phyloP scores from a whole-genome alignment of 177 flowering plant genomes.

The Vitis hybrid region DNA sequence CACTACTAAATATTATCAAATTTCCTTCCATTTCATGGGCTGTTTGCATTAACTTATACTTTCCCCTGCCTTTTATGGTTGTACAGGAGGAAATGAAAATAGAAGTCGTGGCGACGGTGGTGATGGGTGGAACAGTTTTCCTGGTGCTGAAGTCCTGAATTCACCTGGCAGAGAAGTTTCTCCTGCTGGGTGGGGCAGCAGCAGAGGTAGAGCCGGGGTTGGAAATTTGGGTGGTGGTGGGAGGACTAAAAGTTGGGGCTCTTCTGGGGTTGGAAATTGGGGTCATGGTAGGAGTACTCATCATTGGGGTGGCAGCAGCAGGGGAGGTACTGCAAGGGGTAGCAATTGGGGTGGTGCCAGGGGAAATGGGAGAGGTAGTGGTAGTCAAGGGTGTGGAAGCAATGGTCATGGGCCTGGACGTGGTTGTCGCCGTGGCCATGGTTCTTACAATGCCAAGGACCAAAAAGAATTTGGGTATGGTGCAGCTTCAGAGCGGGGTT shows the following conservation, averaged over 20 bases:
- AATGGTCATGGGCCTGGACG: conserved; percentile 2
- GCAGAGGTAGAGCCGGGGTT: conserved; percentile 32
- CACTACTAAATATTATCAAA: too few species aligned
- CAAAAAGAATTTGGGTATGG: too few species aligned
- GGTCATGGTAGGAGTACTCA: too few species aligned
- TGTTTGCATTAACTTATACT: too few species aligned
- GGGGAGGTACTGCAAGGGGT: conserved; percentile 12
- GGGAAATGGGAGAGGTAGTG: conserved; percentile 17
- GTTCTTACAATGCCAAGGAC: too few species aligned
- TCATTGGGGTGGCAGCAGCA: conserved; percentile 15
- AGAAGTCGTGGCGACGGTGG: conserved; percentile 38
- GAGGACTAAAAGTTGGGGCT: too few species aligned
- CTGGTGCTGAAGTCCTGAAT: conserved; percentile 67
- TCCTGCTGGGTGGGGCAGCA: conserved; percentile 70
- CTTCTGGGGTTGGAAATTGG: too few species aligned
- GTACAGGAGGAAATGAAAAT: conserved; percentile 54
- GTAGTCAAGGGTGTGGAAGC: conserved; percentile 4
- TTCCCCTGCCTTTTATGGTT: too few species aligned
- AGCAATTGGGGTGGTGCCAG: conserved; percentile 15
- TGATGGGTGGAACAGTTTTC: conserved; percentile 48
- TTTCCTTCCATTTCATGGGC: too few species aligned
- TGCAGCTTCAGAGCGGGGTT: too few species aligned
- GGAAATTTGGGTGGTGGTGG: conserved; percentile 6
- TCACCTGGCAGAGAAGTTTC: conserved; percentile 70
- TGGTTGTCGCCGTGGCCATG: too few species aligned